phyloP scores from a whole-genome alignment of 768 basidiomycete genomes.

The Leccinum uliginosum region DNA sequence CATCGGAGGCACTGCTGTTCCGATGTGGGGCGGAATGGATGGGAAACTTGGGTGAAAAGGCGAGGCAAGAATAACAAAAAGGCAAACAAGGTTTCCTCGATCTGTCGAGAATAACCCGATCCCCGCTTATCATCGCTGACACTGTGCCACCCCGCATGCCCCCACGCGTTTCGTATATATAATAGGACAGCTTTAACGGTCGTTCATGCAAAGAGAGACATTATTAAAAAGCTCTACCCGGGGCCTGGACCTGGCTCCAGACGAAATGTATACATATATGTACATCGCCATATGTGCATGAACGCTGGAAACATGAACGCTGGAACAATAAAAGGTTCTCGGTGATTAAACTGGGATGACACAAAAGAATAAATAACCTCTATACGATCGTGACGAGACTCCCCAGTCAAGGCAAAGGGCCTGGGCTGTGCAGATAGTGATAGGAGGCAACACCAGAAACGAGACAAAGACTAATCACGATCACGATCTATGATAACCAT shows the following conservation, averaged over 20 bases:
- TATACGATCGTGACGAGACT: neutral
- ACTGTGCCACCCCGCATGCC: neutral
- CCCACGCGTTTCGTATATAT: neutral
- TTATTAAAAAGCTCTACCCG: neutral
- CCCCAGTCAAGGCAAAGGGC: neutral
- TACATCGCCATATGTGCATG: constrained; percentile 1
- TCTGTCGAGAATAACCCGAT: neutral
- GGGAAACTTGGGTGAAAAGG: neutral
- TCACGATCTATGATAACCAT: neutral
- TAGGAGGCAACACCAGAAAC: neutral
- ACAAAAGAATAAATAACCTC: neutral
- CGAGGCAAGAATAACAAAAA: neutral
- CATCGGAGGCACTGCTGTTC: neutral
- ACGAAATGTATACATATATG: neutral
- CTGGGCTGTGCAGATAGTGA: neutral
- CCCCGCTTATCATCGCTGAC: neutral
- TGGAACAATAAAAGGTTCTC: neutral
- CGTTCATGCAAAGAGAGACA: neutral
- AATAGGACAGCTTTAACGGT: neutral
- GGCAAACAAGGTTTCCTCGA: neutral
- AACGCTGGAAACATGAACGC: constrained; percentile 1
- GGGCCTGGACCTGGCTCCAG: neutral
- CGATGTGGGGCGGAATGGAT: neutral
- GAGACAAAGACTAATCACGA: neutral
- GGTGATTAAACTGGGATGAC: constrained; percentile 18